Base-by-base conservation (phyloP, 78 protist genomes). In the Cyanophora paradoxa region DNA sequence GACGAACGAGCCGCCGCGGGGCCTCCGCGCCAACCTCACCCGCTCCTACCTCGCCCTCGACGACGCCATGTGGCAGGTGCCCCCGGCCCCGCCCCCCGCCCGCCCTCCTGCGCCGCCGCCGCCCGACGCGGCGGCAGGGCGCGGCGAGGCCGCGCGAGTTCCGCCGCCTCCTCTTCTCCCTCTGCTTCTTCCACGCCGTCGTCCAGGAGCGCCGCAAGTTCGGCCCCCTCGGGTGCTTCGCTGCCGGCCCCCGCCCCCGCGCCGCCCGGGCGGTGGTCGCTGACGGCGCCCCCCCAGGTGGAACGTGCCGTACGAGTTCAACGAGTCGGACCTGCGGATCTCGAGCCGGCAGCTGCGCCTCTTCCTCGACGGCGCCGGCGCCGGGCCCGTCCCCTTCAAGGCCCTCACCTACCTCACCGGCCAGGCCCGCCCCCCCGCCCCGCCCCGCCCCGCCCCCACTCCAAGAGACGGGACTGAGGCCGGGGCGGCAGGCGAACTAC, bases 281-380 rank as follows among this genome's bases (percentile, higher is more conserved):
- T n/a, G n/a, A n/a, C n/a, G n/a, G n/a, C n/a, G n/a, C n/a, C n/a
- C n/a, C n/a, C n/a, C n/a, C n/a, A n/a, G 87, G 11, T 94, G 82
- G 85, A 90, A 88, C 87, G 86, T 89, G 39, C 74, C 80, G 44
- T 92, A 92, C 79, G 96, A 89, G 58, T 92, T 85, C 82, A 87
- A 79, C 67, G 72, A 68, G 39, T 17, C 81, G 22, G 96, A 92
- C 70, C 48, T 87, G 67, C 64, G 30, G 44, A 74, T 85, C n/a
- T 78, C 72, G 44, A 37, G 69, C 59, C 28, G 59, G 28, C 88
- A 85, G 68, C 58, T 92, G 42, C 16, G 31, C 20, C 1, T 42
- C 46, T 64, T 68, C 58, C 66, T 90, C 36, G 68, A 74, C 20
- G 50, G 4, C 34, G 77, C 37, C 39, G 56, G 14, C 7, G 41